A percentile compares a stretch with the other conserved stretches of the same genome.
Conservation (phyloP, 1,139 yeast species). For the Candida sanyaensis region DNA sequence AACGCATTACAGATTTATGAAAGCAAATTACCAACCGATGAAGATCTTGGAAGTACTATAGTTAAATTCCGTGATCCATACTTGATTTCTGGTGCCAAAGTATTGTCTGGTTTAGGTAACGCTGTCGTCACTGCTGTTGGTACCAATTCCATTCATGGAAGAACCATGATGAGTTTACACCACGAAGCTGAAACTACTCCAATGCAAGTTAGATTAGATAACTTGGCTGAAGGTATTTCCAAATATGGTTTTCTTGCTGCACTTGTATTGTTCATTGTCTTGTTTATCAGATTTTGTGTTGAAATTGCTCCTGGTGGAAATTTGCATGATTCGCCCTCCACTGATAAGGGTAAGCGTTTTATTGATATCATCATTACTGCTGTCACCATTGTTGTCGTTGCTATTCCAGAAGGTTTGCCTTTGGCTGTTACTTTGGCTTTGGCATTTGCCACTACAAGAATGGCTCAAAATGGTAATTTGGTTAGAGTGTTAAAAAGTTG, state of each 20-base stretch:
- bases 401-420: slow-evolving; percentile 98
- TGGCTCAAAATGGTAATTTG: slow-evolving; percentile 94
- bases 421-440: slow-evolving; percentile 93
- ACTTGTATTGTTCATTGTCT: slow-evolving; percentile 68
- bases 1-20: slow-evolving; percentile 42
- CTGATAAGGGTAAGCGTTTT: slow-evolving; percentile 83
- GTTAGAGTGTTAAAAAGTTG: slow-evolving; percentile 94
- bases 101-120: slow-evolving; percentile 82
- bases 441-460: slow-evolving; percentile 96
- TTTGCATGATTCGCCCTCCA: slow-evolving; percentile 47
- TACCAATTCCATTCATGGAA: slow-evolving; percentile 82
- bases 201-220: slow-evolving; percentile 76
- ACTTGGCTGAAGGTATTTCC: slow-evolving; percentile 89
- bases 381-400: slow-evolving; percentile 91
- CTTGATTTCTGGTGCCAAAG: slow-evolving; percentile 87
- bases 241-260: slow-evolving; percentile 92
- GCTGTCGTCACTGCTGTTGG: slow-evolving; percentile 94
- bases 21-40: slow-evolving; percentile 29
- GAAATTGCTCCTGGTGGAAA: slow-evolving; percentile 57
- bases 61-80: slow-evolving; percentile 66
- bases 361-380: slow-evolving; percentile 87
- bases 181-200: slow-evolving; percentile 86
- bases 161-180: slow-evolving; percentile 79
- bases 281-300: slow-evolving; percentile 77
- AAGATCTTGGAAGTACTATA: slow-evolving; percentile 52